A percentile compares a stretch with the other conserved stretches of the same genome.
Conservation (phyloP, 345 rosid species). For the Dipteronia sinensis region DNA sequence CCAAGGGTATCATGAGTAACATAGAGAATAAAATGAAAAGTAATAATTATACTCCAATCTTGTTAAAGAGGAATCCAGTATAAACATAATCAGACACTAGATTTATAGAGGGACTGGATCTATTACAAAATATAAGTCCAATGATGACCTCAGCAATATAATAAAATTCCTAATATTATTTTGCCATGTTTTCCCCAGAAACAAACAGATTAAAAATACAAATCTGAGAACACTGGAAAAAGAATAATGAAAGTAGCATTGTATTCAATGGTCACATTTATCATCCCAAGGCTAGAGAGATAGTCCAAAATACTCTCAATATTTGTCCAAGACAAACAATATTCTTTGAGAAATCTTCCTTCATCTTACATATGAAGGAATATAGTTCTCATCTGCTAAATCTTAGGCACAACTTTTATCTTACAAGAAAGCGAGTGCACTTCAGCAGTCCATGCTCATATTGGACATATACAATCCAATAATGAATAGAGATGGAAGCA, state of each 20-base stretch:
- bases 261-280: background rate
- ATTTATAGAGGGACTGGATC: background rate
- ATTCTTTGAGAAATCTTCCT: background rate
- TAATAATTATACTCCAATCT: background rate
- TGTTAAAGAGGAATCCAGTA: background rate
- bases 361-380: background rate
- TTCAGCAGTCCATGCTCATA: background rate
- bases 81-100: background rate
- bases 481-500: background rate
- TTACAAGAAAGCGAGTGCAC: background rate
- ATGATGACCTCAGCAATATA: background rate
- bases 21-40: constrained; percentile 1
- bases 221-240: background rate
- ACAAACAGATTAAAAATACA: background rate
- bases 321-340: background rate
- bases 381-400: background rate
- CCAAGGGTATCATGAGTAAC: constrained; percentile 10
- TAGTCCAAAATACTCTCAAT: background rate
- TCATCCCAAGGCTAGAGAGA: background rate
- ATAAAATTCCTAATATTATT: background rate
- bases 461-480: background rate
- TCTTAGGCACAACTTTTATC: background rate
- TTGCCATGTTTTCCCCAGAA: background rate
- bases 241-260: background rate
- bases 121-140: background rate